Evolutionary conservation across 1,284 basidiomycete genomes (phyloP).

Genomic region (Tylopilus orsonianus): DNA sequence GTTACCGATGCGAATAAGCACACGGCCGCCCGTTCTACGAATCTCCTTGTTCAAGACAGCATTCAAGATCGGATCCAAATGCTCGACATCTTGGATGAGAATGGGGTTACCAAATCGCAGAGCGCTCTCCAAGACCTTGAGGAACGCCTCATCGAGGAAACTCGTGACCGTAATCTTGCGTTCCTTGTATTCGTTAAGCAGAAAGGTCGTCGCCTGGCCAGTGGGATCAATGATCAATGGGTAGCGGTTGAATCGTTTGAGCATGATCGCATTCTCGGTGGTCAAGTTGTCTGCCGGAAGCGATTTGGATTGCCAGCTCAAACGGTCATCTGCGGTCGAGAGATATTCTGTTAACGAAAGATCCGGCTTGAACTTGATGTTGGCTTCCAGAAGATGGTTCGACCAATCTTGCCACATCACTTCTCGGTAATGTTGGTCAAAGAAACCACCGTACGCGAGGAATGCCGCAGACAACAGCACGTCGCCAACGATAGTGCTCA

Average conservation of each 20-base stretch:
- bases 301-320: conserved; percentile 94
- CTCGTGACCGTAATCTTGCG: conserved; percentile 98
- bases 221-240: conserved; percentile 99
- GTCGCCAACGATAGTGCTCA: conserved; percentile 98
- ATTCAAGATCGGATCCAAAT: conserved; percentile 97
- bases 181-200: conserved; percentile 93
- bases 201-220: conserved; percentile 95
- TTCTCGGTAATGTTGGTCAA: conserved; percentile 98
- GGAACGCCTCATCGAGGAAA: conserved; percentile 98
- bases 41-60: conserved; percentile 98
- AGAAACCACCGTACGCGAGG: conserved; percentile 97
- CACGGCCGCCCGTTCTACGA: conserved; percentile 92
- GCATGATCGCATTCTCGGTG: conserved; percentile 98
- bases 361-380: conserved; percentile 90
- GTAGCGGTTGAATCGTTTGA: conserved; percentile 97
- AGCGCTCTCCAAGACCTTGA: conserved; percentile 98
- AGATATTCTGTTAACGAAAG: conserved; percentile 94
- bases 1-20: conserved; percentile 95
- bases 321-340: conserved; percentile 94
- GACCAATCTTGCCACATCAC: conserved; percentile 97
- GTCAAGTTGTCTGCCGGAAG: conserved; percentile 95
- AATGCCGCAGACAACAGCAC: conserved; percentile 96
- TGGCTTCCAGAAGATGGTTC: conserved; percentile 84
- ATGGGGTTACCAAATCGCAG: conserved; percentile 98
- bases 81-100: conserved; percentile 97